Evolutionary conservation across 139 green algal species (phyloP).

Genomic region (Astrephomene gubernaculifera): DNA sequence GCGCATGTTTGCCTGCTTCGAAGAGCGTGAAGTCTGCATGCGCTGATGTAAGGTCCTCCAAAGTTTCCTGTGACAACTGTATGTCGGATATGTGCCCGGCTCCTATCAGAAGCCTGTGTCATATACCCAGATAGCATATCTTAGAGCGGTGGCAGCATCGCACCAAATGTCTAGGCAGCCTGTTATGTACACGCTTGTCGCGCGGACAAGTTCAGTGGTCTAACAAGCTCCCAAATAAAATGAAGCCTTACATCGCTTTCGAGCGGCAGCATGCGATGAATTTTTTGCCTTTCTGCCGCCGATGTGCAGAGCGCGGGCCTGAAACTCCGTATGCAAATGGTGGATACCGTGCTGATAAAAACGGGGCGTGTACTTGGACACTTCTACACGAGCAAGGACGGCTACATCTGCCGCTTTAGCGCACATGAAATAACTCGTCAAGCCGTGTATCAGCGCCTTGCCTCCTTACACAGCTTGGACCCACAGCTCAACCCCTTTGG

Average conservation of each 20-base stretch:
- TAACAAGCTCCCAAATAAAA: neutral
- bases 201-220: neutral
- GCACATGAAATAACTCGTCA: conserved; percentile 37
- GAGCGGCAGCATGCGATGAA: neutral
- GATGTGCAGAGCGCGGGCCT: conserved; percentile 40
- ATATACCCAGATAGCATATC: too few relatives aligned
- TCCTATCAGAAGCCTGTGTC: neutral
- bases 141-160: neutral
- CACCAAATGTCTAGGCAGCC: neutral
- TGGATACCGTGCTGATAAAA: conserved; percentile 44
- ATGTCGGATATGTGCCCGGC: neutral
- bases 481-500: conserved; percentile 35
- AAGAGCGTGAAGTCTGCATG: neutral
- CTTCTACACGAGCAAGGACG: conserved; percentile 44
- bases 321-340: conserved; percentile 43
- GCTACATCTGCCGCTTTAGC: conserved; percentile 5
- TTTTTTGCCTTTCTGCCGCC: neutral
- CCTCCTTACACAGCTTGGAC: conserved; percentile 15
- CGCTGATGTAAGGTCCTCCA: neutral
- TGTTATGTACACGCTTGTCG: neutral
- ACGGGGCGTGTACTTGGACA: conserved; percentile 33
- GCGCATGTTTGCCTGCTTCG: neutral
- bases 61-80: neutral
- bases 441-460: conserved; percentile 33
- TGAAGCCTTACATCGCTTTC: neutral